Conservation (phyloP, 2,329 filamentous ascomycete species). For the Aspergillaceae sp. region DNA sequence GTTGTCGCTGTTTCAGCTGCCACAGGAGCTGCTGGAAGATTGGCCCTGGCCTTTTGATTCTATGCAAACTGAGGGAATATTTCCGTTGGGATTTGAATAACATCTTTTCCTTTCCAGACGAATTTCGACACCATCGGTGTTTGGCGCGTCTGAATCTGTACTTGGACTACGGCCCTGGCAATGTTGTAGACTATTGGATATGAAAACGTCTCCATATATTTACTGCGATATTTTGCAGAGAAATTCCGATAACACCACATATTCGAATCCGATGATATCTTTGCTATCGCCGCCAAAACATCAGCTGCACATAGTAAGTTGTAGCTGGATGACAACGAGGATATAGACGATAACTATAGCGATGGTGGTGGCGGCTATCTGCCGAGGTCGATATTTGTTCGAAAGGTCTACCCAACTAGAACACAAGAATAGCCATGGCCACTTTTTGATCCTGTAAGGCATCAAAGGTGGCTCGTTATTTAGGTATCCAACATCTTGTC, state of each 20-base stretch:
- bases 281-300: too few species aligned
- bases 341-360: too few species aligned
- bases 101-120: conserved; percentile 7
- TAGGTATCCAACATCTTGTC: too few species aligned
- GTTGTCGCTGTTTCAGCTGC: conserved; percentile 32
- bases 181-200: neutral
- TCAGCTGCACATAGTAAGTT: too few species aligned
- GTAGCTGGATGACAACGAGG: too few species aligned
- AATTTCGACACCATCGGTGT: neutral
- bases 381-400: too few species aligned
- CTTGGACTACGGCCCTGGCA: neutral
- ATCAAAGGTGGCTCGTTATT: too few species aligned
- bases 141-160: neutral
- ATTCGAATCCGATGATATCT: too few species aligned
- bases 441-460: too few species aligned
- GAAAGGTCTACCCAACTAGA: too few species aligned
- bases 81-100: conserved; percentile 16
- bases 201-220: neutral
- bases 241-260: neutral
- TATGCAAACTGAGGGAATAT: conserved; percentile 13
- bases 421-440: too few species aligned
- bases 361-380: too few species aligned
- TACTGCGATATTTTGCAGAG: neutral
- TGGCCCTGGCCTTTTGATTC: conserved; percentile 33
- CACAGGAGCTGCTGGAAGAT: conserved; percentile 32